Base-by-base conservation (phyloP, 768 basidiomycete species). In the Xerocomellus amylosporus region DNA sequence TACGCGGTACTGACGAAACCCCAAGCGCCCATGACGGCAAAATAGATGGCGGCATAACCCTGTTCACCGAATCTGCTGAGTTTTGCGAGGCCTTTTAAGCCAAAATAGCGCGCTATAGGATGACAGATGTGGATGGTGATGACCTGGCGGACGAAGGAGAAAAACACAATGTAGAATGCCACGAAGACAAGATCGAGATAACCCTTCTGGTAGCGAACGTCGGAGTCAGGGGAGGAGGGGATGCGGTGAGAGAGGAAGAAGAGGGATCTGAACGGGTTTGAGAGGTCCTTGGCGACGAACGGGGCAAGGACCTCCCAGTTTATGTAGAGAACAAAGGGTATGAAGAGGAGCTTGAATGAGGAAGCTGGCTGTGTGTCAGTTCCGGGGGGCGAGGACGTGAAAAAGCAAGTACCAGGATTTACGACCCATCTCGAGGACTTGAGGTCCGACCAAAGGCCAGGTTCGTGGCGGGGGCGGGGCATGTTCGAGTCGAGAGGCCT, bases 1-100 rank as follows among this genome's bases (percentile, higher is more conserved):
- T 40, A 48, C 9, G 36, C 17, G 38, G 40, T 19, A 58, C 92
- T 68, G 50, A 96, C 94, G 42, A 85, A 75, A 26, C 97, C 96
- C 79, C 88, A 86, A 3, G 74, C 63, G 8, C 90, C 87, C 58
- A 85, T 86, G 57, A 83, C 51, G 2, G 75, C 61, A 61, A 92
- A 95, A 71, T 98, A 99, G 14, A 90, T 58, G 42, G 90, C 47
- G 0, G 93, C 90, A 69, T 99, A 97, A 0, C 83, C 85, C 66
- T 96, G 96, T 73, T 99, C 96, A 19, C 85, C 90, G 64, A 98
- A 98, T 34, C 96, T 77, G 51, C 86, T 83, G 14, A 93, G 69
- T 70, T 95, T 97, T 22, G 67, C 66, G 54, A 73, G 70, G 57
- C 78, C 83, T 64, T 75, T 80, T 46, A 99, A 80, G 2, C 93